Conservation (phyloP, 768 basidiomycete species). For the Termitomyces sp. region DNA sequence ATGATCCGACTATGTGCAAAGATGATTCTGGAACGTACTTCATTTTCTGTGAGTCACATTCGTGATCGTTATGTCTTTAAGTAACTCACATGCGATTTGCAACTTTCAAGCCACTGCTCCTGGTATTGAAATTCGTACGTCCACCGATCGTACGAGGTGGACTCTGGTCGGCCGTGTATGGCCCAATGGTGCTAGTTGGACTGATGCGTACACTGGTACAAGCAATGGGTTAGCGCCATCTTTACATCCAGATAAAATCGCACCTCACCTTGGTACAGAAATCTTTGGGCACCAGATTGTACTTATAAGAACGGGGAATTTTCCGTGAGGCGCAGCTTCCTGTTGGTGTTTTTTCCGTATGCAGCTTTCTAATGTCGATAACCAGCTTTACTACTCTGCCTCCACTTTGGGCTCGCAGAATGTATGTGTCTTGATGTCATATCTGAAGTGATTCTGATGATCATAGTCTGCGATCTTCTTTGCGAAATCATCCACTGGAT, state of each 20-base stretch:
- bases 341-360: background rate
- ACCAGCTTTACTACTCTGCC: conserved; percentile 47
- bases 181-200: conserved; percentile 46
- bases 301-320: conserved; percentile 24
- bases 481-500: conserved; percentile 43
- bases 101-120: conserved; percentile 29
- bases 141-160: conserved; percentile 31
- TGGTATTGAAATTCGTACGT: conserved; percentile 45
- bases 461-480: conserved; percentile 46
- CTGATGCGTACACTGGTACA: conserved; percentile 39
- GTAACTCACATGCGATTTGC: background rate
- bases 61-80: background rate
- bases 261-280: background rate
- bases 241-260: background rate
- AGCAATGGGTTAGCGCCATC: conserved; percentile 29
- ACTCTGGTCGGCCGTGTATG: conserved; percentile 35
- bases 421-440: conserved; percentile 13
- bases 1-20: conserved; percentile 47
- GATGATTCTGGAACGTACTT: conserved; percentile 40
- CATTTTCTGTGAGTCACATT: conserved; percentile 33
- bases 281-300: conserved; percentile 33
- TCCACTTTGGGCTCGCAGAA: conserved; percentile 49
- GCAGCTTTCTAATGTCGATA: background rate
- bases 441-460: background rate
- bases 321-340: conserved; percentile 13